phyloP scores from a whole-genome alignment of 177 flowering plant genomes.

The Vitis hybrid region DNA sequence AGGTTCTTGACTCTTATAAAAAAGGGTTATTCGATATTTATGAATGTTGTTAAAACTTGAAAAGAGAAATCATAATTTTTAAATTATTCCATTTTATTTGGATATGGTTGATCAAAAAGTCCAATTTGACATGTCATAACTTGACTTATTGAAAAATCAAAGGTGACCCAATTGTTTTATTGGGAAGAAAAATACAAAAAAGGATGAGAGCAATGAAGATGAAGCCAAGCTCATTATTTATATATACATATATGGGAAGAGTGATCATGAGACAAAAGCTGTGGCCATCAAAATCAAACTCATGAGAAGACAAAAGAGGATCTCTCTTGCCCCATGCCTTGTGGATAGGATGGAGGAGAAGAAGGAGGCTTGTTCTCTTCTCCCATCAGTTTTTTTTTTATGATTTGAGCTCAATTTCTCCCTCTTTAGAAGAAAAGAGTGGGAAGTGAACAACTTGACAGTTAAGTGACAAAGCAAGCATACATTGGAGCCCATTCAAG shows the following conservation, averaged over 20 bases:
- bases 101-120: no score
- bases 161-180: neutral
- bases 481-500: conserved; percentile 20
- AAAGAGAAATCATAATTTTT: no score
- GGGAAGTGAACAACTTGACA: conserved; percentile 11
- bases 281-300: conserved; percentile 15
- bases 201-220: neutral
- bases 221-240: neutral
- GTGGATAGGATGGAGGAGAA: conserved; percentile 13
- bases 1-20: no score
- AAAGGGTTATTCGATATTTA: no score
- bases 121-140: no score
- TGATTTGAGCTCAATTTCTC: neutral
- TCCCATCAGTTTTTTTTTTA: neutral
- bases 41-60: no score
- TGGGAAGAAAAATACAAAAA: no score
- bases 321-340: conserved; percentile 17
- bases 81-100: no score
- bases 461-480: conserved; percentile 6
- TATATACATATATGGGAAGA: no score
- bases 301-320: conserved; percentile 17
- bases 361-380: conserved; percentile 1
- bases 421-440: neutral
- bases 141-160: no score
- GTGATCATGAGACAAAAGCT: conserved; percentile 7